phyloP scores from a whole-genome alignment of 108 stramenopile species.

The Cyclostephanos invisitatus region DNA sequence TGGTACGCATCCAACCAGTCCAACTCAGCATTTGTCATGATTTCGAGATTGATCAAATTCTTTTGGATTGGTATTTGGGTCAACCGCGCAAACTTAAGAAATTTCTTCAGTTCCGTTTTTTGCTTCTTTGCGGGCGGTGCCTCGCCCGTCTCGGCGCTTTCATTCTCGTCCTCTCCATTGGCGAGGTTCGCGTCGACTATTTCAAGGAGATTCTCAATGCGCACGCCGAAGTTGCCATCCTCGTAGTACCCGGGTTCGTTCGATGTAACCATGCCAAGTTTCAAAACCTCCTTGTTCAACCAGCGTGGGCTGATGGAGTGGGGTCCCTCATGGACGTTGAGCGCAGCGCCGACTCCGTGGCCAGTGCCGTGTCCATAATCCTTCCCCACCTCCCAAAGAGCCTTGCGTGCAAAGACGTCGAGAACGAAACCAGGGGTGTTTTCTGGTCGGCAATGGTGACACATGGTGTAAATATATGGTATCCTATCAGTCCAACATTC shows the following conservation, averaged over 20 bases:
- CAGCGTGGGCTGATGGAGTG: slow-evolving; percentile 72
- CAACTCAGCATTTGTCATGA: slow-evolving; percentile 76
- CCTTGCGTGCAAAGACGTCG: slow-evolving; percentile 92
- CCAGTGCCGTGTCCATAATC: slow-evolving; percentile 98
- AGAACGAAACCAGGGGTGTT: slow-evolving; percentile 92
- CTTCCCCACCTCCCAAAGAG: slow-evolving; percentile 89
- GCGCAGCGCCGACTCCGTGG: slow-evolving; percentile 95
- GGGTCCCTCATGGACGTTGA: slow-evolving; percentile 99
- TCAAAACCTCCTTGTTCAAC: slow-evolving; percentile 73
- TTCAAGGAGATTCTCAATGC: slow-evolving; percentile 92
- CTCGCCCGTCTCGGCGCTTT: slow-evolving; percentile 32
- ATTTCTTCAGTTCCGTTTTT: slow-evolving; percentile 62
- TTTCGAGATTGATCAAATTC: slow-evolving; percentile 71
- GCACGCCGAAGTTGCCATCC: slow-evolving; percentile 92
- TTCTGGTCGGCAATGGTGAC: slow-evolving; percentile 33
- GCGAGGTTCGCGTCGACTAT: slow-evolving; percentile 53
- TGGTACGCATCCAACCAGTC: slow-evolving; percentile 92
- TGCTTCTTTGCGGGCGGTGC: slow-evolving; percentile 34
- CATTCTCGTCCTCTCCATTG: slow-evolving; percentile 35
- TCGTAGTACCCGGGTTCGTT: slow-evolving; percentile 99
- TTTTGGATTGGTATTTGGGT: slow-evolving; percentile 92
- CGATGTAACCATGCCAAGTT: slow-evolving; percentile 94
- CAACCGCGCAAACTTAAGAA: slow-evolving; percentile 75
- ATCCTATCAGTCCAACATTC: background rate
- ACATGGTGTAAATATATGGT: background rate